Percentiles rank a stretch among this genome's conserved stretches.
Conservation (phyloP, 345 rosid species). For the Garcia nutans region DNA sequence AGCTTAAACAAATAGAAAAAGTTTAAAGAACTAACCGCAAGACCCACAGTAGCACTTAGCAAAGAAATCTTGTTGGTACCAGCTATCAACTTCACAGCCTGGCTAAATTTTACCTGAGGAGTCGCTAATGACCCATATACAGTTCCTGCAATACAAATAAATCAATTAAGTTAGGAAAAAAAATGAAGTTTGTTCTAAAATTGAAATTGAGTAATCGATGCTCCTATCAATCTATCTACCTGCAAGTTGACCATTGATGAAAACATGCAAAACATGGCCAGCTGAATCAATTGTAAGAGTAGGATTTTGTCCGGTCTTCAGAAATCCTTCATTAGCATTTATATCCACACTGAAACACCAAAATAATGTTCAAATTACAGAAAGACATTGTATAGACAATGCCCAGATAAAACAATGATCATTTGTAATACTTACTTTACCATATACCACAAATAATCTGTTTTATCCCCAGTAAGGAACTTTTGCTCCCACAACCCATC, state of each 20-base stretch:
- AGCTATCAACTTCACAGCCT: conserved; percentile 24
- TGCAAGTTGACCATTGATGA: conserved; percentile 31
- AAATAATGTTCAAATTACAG: not conserved
- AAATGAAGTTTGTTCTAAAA: not conserved
- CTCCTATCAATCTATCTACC: conserved; percentile 7
- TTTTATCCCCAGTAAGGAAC: conserved; percentile 36
- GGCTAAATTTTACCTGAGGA: conserved; percentile 28
- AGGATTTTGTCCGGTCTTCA: conserved; percentile 65
- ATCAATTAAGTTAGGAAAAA: not conserved
- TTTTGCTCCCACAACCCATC: conserved; percentile 39
- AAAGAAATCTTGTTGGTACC: conserved; percentile 38
- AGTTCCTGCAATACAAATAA: conserved; percentile 15
- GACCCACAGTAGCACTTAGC: conserved; percentile 40
- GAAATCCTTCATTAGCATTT: conserved; percentile 51
- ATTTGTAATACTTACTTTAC: conserved; percentile 37
- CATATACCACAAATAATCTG: conserved; percentile 52
- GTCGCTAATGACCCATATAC: conserved; percentile 22
- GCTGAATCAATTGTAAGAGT: conserved; percentile 32
- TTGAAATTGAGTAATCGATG: not conserved
- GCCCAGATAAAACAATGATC: no score
- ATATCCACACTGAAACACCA: conserved; percentile 52
- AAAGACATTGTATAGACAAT: not conserved
- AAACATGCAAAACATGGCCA: conserved; percentile 35
- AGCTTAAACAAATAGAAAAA: not conserved
- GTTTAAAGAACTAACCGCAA: conserved; percentile 26